These are phyloP conservation scores for Paraphoma chrysanthemicola DNA, from an alignment of 2,329 filamentous ascomycete species.

Conservation along the genomic window DNA sequence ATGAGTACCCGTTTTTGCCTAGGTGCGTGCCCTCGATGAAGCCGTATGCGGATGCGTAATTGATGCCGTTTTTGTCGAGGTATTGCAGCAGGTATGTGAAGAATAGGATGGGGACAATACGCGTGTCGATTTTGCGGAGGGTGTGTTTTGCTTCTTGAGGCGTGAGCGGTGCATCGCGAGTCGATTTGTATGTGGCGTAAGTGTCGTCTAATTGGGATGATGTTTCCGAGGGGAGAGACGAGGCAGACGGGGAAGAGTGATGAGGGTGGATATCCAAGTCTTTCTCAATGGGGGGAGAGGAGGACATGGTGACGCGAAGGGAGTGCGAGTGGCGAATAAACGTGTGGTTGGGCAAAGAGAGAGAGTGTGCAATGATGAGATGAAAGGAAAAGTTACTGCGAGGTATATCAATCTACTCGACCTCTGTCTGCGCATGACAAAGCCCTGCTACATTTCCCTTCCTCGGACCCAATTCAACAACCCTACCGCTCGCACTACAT, in stretches of 20 bases:
- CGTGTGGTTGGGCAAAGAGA: too few species aligned
- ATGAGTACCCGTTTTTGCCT: constrained; percentile 51
- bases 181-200: constrained; percentile 41
- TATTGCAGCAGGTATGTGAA: constrained; percentile 50
- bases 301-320: background rate
- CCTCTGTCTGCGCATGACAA: too few species aligned
- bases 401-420: too few species aligned
- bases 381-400: too few species aligned
- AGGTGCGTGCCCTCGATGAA: constrained; percentile 57
- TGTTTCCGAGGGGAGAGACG: constrained; percentile 20
- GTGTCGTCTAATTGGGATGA: constrained; percentile 40
- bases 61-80: constrained; percentile 57
- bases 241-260: constrained; percentile 15
- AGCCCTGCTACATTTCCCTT: background rate
- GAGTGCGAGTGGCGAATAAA: too few species aligned
- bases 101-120: constrained; percentile 42
- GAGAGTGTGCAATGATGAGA: too few species aligned
- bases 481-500: too few species aligned
- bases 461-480: background rate
- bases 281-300: constrained; percentile 13
- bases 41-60: constrained; percentile 60
- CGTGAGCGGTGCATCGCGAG: constrained; percentile 23
- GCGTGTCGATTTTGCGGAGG: constrained; percentile 37
- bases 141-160: constrained; percentile 37
- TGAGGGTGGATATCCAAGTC: constrained; percentile 15